phyloP scores from a whole-genome alignment of 177 flowering plant genomes.

The Vitis hybrid region DNA sequence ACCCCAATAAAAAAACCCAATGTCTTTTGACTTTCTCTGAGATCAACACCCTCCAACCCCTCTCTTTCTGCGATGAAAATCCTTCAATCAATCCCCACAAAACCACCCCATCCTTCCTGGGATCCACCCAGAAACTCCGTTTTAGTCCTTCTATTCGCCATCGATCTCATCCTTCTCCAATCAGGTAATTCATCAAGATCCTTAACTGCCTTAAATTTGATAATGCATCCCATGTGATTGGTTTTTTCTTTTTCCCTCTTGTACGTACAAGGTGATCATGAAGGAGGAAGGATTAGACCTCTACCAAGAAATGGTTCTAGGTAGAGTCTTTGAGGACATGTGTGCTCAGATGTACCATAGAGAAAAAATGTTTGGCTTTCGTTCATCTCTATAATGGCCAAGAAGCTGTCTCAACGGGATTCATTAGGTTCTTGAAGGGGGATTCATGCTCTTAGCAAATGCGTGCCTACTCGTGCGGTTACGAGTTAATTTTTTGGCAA shows the following conservation, averaged over 20 bases:
- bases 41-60: neutral
- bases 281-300: slow-evolving; percentile 77
- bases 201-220: no score
- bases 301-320: slow-evolving; percentile 81
- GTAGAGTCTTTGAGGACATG: slow-evolving; percentile 84
- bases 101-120: slow-evolving; percentile 30
- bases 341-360: slow-evolving; percentile 95
- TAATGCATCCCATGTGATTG: neutral
- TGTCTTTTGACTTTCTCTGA: no score
- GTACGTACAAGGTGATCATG: slow-evolving; percentile 53
- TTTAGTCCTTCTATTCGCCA: slow-evolving; percentile 8
- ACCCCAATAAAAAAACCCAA: no score
- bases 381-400: slow-evolving; percentile 95
- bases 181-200: slow-evolving; percentile 33
- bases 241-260: neutral
- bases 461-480: slow-evolving; percentile 77
- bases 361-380: slow-evolving; percentile 91
- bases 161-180: slow-evolving; percentile 32
- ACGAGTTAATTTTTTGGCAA: slow-evolving; percentile 94
- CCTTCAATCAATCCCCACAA: slow-evolving; percentile 13
- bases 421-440: slow-evolving; percentile 74
- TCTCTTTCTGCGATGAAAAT: neutral
- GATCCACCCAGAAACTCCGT: slow-evolving; percentile 37
- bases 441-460: slow-evolving; percentile 89
- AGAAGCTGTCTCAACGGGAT: slow-evolving; percentile 96